Conservation (phyloP, 2,329 filamentous ascomycete species). For the Nemania serpens region DNA sequence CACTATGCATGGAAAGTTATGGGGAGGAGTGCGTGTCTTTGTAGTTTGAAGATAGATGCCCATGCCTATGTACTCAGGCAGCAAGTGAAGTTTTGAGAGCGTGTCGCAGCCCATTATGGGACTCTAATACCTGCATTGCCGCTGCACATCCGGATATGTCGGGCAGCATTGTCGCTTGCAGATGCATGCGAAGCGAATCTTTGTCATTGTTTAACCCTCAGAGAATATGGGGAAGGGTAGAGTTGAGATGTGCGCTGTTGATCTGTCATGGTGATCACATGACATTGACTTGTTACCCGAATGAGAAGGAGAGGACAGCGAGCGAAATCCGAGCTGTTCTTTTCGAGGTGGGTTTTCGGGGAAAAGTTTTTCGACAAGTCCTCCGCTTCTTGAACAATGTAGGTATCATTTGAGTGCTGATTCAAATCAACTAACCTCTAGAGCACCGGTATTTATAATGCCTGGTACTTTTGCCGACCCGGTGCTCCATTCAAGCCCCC, state of each 20-base stretch:
- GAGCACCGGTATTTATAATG: no score
- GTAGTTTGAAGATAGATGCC: neutral
- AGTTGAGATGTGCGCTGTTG: neutral
- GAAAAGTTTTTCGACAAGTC: neutral
- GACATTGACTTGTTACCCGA: neutral
- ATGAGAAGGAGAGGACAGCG: neutral
- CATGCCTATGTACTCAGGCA: neutral
- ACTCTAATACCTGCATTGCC: constrained; percentile 17
- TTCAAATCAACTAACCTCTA: no score
- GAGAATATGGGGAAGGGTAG: neutral
- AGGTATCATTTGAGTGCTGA: no score
- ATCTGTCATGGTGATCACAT: constrained; percentile 3
- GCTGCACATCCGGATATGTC: constrained; percentile 16
- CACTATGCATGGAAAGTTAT: neutral
- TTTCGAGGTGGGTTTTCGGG: neutral
- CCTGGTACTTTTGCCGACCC: no score
- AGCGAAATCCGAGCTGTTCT: neutral
- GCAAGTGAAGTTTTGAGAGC: neutral
- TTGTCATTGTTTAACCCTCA: neutral
- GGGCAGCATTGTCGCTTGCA: constrained; percentile 8
- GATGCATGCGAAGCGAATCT: constrained; percentile 6
- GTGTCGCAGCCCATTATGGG: neutral
- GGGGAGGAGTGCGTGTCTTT: neutral
- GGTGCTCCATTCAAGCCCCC: no score
- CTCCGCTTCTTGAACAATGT: no score